phyloP scores from a whole-genome alignment of 495 filamentous ascomycete species.

The Aspergillus nidulans region DNA sequence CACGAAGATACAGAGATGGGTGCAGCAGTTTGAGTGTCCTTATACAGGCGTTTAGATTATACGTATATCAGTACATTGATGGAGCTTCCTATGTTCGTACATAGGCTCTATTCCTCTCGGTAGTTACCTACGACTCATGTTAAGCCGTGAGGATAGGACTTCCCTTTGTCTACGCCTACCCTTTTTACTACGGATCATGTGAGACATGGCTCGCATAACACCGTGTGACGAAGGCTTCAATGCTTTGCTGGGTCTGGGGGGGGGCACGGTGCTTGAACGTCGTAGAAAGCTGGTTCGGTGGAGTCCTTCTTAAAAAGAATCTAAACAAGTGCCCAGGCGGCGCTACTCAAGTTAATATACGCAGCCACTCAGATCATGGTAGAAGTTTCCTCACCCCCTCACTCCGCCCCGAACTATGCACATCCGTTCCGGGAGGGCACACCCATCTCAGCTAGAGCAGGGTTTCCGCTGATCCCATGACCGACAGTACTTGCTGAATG shows the following conservation, averaged over 20 bases:
- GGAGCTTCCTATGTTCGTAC: not conserved
- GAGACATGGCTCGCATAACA: constrained; percentile 1
- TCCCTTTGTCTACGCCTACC: constrained; percentile 1
- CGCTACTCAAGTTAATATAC: not conserved
- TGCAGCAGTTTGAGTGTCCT: too few species aligned
- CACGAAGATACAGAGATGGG: too few species aligned
- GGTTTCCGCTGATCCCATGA: not conserved
- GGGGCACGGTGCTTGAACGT: not conserved
- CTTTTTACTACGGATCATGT: not conserved
- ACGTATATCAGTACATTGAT: too few species aligned
- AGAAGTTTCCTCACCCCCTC: not conserved
- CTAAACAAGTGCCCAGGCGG: not conserved
- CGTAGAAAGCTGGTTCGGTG: not conserved
- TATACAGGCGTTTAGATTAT: too few species aligned
- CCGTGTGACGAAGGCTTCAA: constrained; percentile 7
- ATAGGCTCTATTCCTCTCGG: too few species aligned
- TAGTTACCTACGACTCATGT: too few species aligned
- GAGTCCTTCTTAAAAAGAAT: not conserved
- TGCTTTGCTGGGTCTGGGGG: not conserved
- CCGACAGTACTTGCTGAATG: not conserved
- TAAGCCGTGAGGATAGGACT: too few species aligned
- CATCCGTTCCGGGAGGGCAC: not conserved
- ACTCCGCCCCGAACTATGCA: not conserved
- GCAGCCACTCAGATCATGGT: not conserved
- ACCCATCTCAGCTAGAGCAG: not conserved